Percentiles rank a stretch among this genome's conserved stretches.
These are phyloP conservation scores for Teratosphaeria nubilosa DNA, from an alignment of 2,329 filamentous ascomycete genomes.

Conservation along the genomic window DNA sequence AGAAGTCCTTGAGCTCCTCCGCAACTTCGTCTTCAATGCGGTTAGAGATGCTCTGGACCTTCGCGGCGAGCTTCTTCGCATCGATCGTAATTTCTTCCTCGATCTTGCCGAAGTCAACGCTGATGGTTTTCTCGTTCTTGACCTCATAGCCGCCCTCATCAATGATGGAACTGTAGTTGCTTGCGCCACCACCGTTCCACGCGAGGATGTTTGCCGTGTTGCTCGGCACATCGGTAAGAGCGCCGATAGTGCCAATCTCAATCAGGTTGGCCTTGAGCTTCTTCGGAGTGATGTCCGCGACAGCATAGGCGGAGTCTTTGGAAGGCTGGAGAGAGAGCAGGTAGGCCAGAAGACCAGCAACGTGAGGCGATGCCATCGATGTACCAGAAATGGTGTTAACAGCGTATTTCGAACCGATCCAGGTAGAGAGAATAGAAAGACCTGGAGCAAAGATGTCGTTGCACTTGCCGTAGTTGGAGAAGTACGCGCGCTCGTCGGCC, in stretches of 20 bases:
- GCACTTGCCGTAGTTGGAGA: constrained; percentile 99
- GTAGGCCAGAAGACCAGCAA: constrained; percentile 93
- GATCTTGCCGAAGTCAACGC: constrained; percentile 30
- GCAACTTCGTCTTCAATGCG: constrained; percentile 31
- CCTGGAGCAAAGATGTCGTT: constrained; percentile 98
- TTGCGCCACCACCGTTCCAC: constrained; percentile 95
- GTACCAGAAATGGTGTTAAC: constrained; percentile 99
- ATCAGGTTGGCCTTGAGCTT: constrained; percentile 88
- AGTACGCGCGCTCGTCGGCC: constrained; percentile 93
- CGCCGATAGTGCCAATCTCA: constrained; percentile 66
- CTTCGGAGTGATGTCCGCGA: constrained; percentile 81
- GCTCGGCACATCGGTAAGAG: constrained; percentile 69
- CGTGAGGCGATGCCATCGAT: constrained; percentile 97
- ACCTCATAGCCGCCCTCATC: constrained; percentile 28
- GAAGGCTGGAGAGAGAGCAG: constrained; percentile 91
- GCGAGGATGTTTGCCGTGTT: constrained; percentile 91
- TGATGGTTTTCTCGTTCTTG: constrained; percentile 15
- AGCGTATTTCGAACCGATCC: constrained; percentile 93
- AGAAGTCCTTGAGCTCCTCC: constrained; percentile 9
- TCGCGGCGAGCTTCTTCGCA: constrained; percentile 27
- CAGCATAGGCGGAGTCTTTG: constrained; percentile 80
- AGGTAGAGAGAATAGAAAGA: constrained; percentile 82
- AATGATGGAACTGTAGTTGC: constrained; percentile 60
- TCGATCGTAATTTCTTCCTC: constrained; percentile 33
- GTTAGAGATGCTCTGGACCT: constrained; percentile 34